These are phyloP conservation scores for Herpetospermum pedunculosum DNA, from an alignment of 306 rosid species.

Conservation along the genomic window DNA sequence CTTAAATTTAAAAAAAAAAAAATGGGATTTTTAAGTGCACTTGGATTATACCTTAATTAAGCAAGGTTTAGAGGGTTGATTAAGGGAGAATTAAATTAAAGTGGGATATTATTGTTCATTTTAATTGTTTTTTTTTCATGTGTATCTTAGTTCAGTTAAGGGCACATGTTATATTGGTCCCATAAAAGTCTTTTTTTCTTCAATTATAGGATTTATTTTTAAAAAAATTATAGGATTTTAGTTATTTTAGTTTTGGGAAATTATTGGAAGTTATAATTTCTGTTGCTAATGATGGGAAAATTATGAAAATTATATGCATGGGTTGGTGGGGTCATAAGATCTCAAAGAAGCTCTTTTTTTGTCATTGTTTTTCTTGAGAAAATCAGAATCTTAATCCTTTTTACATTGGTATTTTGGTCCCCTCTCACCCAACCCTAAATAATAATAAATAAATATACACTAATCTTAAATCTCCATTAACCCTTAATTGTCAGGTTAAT, in stretches of 20 bases:
- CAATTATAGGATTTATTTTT: too few species aligned
- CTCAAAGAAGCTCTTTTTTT: constrained; percentile 27
- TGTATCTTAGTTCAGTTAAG: not conserved
- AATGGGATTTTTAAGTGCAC: too few species aligned
- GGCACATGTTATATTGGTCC: not conserved
- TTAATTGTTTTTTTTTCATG: not conserved
- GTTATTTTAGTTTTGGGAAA: not conserved
- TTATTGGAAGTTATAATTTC: not conserved
- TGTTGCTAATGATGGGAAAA: constrained; percentile 5
- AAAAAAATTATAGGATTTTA: not conserved
- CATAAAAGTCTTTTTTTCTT: not conserved
- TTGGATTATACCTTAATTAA: too few species aligned
- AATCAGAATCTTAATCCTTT: constrained; percentile 66
- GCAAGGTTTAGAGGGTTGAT: not conserved
- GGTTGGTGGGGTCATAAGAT: constrained; percentile 37
- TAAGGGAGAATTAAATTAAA: not conserved
- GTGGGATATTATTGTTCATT: not conserved
- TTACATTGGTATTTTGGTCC: constrained; percentile 17
- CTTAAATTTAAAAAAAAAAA: too few species aligned
- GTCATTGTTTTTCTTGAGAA: constrained; percentile 27
- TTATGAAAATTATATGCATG: not conserved
- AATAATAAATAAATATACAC: too few species aligned
- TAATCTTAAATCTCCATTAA: not conserved
- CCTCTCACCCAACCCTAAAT: not conserved
- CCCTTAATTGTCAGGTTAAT: not conserved